Conservation (phyloP, 1,139 yeast genomes). For the Trichomonascaceae sp. region DNA sequence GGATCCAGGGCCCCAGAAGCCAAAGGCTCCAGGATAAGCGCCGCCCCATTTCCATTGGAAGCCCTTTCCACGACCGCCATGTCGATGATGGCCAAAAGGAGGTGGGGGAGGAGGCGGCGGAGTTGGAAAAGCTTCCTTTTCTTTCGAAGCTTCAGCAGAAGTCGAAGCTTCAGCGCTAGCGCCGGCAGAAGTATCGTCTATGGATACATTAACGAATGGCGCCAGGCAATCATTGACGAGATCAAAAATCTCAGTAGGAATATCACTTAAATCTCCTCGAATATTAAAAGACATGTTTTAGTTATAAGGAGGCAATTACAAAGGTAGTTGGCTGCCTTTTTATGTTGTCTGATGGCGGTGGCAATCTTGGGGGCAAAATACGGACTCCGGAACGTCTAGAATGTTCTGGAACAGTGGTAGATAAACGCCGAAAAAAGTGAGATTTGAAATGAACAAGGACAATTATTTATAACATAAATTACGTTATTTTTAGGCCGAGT, state of each 20-base stretch:
- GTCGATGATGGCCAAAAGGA: not conserved
- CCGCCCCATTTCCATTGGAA: constrained; percentile 3
- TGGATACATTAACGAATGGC: not conserved
- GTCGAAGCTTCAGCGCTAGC: not conserved
- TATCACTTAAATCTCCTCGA: not conserved
- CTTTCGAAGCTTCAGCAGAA: not conserved
- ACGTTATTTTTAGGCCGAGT: too few relatives aligned
- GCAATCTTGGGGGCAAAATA: not conserved
- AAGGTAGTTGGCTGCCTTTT: not conserved
- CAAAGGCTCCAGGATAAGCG: not conserved
- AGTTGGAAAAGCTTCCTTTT: not conserved
- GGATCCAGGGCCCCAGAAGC: not conserved
- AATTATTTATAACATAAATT: too few relatives aligned
- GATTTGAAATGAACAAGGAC: too few relatives aligned
- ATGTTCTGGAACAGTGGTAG: not conserved
- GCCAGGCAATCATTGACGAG: constrained; percentile 2
- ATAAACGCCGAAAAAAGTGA: not conserved
- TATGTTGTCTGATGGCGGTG: not conserved
- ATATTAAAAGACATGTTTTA: not conserved
- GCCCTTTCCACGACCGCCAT: not conserved
- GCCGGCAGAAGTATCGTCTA: not conserved
- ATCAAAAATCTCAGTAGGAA: constrained; percentile 1
- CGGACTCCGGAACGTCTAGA: not conserved
- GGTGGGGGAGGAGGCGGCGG: constrained; percentile 10
- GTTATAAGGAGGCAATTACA: not conserved